Percentiles rank a stretch among this genome's conserved stretches.
Evolutionary conservation across 1,284 basidiomycete genomes (phyloP).

Genomic region (Mrakiaceae sp.): DNA sequence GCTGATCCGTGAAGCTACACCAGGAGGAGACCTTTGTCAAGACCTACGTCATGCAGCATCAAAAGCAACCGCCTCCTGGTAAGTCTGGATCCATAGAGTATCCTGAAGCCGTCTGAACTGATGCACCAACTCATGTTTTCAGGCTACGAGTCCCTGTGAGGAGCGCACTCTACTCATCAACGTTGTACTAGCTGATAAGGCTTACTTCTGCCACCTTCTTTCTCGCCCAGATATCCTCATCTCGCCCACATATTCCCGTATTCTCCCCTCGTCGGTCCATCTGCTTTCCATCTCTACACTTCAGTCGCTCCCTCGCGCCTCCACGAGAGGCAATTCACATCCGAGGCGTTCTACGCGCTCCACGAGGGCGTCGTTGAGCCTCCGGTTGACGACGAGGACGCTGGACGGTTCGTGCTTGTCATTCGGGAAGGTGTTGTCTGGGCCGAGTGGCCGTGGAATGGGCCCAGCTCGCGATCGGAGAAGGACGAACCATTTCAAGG

Average conservation of each 20-base stretch:
- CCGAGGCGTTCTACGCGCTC: constrained; percentile 5
- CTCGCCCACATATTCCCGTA: constrained; percentile 3
- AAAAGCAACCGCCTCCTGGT: not conserved
- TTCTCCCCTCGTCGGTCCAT: constrained; percentile 7
- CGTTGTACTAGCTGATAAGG: not conserved
- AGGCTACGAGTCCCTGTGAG: not conserved
- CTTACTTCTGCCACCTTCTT: not conserved
- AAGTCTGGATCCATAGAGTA: not conserved
- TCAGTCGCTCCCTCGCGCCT: constrained; percentile 2
- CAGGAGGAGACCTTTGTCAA: too few species aligned
- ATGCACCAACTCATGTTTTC: not conserved
- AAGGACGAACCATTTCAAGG: not conserved
- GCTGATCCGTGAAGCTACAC: not conserved
- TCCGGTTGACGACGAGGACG: constrained; percentile 4
- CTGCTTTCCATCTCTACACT: constrained; percentile 7
- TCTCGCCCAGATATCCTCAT: not conserved
- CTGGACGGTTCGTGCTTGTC: constrained; percentile 8
- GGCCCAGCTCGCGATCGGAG: not conserved
- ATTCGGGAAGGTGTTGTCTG: not conserved
- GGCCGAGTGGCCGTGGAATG: constrained; percentile 14
- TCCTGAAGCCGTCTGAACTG: not conserved
- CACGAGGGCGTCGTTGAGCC: not conserved
- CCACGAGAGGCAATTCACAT: not conserved
- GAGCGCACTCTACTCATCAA: too few species aligned
- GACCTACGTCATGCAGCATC: too few species aligned